Percentiles rank a stretch among this genome's conserved stretches.
Evolutionary conservation across 1,284 basidiomycete species (phyloP).

Genomic region (Blastosporella zonata): DNA sequence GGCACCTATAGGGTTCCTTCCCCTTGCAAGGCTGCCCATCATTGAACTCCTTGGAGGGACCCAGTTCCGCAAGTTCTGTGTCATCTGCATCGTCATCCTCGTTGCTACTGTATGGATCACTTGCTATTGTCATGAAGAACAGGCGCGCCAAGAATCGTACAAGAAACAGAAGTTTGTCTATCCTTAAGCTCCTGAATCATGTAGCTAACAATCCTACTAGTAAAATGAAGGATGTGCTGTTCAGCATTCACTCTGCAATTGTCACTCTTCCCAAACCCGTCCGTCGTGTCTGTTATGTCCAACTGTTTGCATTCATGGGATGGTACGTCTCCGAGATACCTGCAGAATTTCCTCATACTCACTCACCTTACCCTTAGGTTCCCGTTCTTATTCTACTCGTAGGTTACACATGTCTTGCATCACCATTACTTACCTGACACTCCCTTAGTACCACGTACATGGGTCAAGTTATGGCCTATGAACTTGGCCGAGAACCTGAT

Average conservation of each 20-base stretch:
- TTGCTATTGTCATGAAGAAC: slow-evolving; percentile 79
- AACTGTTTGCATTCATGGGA: slow-evolving; percentile 90
- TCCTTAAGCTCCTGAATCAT: not conserved
- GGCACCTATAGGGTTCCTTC: slow-evolving; percentile 66
- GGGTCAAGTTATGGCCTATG: slow-evolving; percentile 85
- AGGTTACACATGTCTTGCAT: slow-evolving; percentile 24
- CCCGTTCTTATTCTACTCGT: slow-evolving; percentile 92
- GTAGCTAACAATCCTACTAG: slow-evolving; percentile 24
- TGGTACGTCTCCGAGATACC: slow-evolving; percentile 56
- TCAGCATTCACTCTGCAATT: slow-evolving; percentile 75
- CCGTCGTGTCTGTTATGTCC: slow-evolving; percentile 86
- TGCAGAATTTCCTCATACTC: not conserved
- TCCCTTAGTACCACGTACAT: slow-evolving; percentile 78
- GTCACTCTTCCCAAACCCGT: slow-evolving; percentile 79
- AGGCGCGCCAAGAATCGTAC: slow-evolving; percentile 47
- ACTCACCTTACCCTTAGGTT: slow-evolving; percentile 54
- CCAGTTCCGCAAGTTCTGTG: slow-evolving; percentile 95
- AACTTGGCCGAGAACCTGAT: slow-evolving; percentile 70
- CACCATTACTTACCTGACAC: slow-evolving; percentile 7
- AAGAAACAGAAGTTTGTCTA: slow-evolving; percentile 25
- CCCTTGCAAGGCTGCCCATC: slow-evolving; percentile 73
- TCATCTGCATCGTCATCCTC: slow-evolving; percentile 81
- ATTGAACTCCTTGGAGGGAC: slow-evolving; percentile 84
- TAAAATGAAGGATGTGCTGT: slow-evolving; percentile 61
- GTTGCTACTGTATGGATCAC: slow-evolving; percentile 84